Base-by-base conservation (phyloP, 352 stramenopile species). In the Thalassiosira pacifica region DNA sequence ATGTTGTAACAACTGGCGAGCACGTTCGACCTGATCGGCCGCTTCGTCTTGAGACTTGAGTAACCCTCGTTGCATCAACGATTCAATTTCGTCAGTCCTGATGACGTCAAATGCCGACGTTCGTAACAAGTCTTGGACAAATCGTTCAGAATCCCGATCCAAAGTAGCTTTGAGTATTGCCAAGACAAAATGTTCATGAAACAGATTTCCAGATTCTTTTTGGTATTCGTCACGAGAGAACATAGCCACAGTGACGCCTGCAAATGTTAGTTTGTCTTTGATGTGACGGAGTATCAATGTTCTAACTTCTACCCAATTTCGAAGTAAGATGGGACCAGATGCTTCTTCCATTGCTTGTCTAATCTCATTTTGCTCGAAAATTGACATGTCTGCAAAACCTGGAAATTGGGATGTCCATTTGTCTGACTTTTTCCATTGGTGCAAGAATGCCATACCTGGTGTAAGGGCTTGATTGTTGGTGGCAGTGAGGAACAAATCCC, bases 141-240 rank as follows among this genome's bases (percentile, higher is more conserved):
- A 64, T 26, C 22, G 2, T 9, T 53, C 31, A 45, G 22, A 8
- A 31, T 83, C 53, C 4, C 16, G 29, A 29, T 31, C 1, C 45
- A 76, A 61, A 18, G n/a, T 71, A 66, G 2, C 42, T 48, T 66
- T 57, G 22, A 66, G 27, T 11, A 85, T 19, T 13, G 48, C 78
- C 22, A 76, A 31, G 18, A 85, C 32, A 5, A 63, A 26, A 55
- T 85, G 78, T 24, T 57, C 24, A 61, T 85, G 78, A 52, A 24
- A 42, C 24, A 70, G 45, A 65, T 85, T 85, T 24, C 78, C 68
- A 29, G 55, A 64, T 22, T 73, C 40, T 55, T 27, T 24, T 66
- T 84, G 76, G 57, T 84, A 84, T 52, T 84, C 76, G 42, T 60
- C 42, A 29, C 67, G 32, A 19, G 34, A 69, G 31, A 84, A 84